Conservation (phyloP, 257 asterid species). For the Eustoma russellianum region DNA sequence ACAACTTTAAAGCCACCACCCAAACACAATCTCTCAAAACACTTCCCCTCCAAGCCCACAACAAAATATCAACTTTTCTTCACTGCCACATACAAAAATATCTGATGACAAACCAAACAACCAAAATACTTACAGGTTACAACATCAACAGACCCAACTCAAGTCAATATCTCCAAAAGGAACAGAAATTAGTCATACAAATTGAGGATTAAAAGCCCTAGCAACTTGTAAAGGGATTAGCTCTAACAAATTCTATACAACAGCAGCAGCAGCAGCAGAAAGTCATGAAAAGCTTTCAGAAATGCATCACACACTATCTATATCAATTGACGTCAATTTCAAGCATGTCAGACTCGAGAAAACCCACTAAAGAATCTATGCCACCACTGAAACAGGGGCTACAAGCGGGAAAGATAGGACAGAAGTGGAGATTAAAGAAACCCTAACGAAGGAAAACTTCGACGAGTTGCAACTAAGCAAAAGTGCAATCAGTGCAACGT, state of each 20-base stretch:
- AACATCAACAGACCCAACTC: not conserved
- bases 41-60: constrained; percentile 1
- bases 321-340: too few relatives aligned
- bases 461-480: constrained; percentile 9
- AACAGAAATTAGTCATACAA: too few relatives aligned
- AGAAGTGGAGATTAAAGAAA: constrained; percentile 6
- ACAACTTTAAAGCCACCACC: constrained; percentile 19
- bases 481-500: constrained; percentile 15
- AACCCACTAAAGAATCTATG: not conserved
- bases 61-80: constrained; percentile 11
- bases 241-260: too few relatives aligned
- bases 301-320: not conserved
- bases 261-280: too few relatives aligned
- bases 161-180: too few relatives aligned
- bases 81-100: constrained; percentile 1
- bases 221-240: too few relatives aligned
- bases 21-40: constrained; percentile 4
- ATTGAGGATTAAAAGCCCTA: constrained; percentile 2
- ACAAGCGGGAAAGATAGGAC: too few relatives aligned
- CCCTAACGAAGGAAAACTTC: constrained; percentile 6
- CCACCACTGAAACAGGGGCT: too few relatives aligned
- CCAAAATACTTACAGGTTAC: too few relatives aligned
- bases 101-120: not conserved
- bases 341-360: too few relatives aligned
- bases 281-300: not conserved